Conservation (phyloP, 2,329 filamentous ascomycete genomes). For the Monosporascus cannonballus region DNA sequence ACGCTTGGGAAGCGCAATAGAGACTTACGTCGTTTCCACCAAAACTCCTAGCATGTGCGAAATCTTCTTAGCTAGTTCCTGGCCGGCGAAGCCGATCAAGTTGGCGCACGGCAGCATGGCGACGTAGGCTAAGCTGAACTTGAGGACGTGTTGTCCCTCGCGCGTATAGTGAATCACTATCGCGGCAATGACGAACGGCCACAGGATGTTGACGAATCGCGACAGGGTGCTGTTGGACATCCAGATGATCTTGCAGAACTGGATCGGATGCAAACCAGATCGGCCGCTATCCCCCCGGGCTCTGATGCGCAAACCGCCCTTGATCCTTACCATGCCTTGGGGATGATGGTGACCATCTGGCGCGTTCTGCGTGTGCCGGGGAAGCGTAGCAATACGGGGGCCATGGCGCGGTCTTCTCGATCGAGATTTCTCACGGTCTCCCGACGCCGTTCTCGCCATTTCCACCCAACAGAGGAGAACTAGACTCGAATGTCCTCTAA, state of each 20-base stretch:
- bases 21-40: constrained; percentile 46
- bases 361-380: constrained; percentile 17
- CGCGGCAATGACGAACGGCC: constrained; percentile 68
- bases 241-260: constrained; percentile 60
- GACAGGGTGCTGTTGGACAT: constrained; percentile 58
- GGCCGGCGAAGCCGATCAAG: constrained; percentile 66
- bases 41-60: constrained; percentile 66
- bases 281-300: constrained; percentile 61
- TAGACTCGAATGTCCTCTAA: too few species aligned
- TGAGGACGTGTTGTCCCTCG: constrained; percentile 46
- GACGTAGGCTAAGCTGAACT: constrained; percentile 67
- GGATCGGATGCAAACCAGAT: constrained; percentile 54
- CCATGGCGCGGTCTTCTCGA: constrained; percentile 8
- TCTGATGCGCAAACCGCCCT: constrained; percentile 23
- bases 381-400: constrained; percentile 18
- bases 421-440: constrained; percentile 12
- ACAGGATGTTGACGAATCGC: constrained; percentile 62
- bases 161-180: constrained; percentile 51
- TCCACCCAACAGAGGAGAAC: constrained; percentile 1
- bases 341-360: constrained; percentile 8
- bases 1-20: constrained; percentile 21
- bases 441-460: constrained; percentile 1
- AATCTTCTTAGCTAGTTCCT: constrained; percentile 67
- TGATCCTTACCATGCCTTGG: constrained; percentile 2
- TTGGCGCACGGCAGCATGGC: constrained; percentile 75